Evolutionary conservation across 2,329 filamentous ascomycete genomes (phyloP).

Genomic region (Trichoderma endophyticum): DNA sequence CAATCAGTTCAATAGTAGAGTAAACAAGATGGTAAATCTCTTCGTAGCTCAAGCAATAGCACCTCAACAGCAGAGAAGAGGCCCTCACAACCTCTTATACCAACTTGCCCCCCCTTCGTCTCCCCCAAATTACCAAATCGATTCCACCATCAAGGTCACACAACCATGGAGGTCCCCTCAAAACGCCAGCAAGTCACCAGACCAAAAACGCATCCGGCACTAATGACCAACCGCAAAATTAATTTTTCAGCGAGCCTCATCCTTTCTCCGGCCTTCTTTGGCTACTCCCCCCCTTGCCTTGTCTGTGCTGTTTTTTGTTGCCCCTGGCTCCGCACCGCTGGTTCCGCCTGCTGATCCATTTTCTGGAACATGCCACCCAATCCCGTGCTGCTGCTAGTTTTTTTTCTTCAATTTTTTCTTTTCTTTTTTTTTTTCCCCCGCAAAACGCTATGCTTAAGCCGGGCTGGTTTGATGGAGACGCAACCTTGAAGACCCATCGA

Average conservation of each 20-base stretch:
- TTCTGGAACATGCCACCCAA: background rate
- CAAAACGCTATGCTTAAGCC: slow-evolving; percentile 16
- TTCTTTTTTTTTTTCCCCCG: slow-evolving; percentile 2
- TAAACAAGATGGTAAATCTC: background rate
- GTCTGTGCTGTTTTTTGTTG: background rate
- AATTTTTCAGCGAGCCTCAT: background rate
- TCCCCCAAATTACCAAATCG: background rate
- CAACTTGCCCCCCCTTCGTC: background rate
- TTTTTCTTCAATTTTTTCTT: background rate
- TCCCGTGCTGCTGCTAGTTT: background rate
- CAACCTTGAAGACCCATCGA: too few species aligned
- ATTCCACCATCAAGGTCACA: slow-evolving; percentile 5
- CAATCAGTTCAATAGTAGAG: background rate
- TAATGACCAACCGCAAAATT: background rate
- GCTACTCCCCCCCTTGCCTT: background rate
- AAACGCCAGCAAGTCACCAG: background rate
- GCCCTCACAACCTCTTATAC: slow-evolving; percentile 6
- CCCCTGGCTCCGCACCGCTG: slow-evolving; percentile 4
- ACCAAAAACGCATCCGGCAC: background rate
- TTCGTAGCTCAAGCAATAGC: background rate
- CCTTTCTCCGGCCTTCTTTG: background rate
- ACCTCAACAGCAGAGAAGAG: background rate
- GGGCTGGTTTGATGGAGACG: background rate
- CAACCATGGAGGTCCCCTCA: background rate
- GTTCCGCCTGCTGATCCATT: background rate